These are phyloP conservation scores for Colletotrichum incanum DNA, from an alignment of 2,329 filamentous ascomycete species.

Conservation along the genomic window DNA sequence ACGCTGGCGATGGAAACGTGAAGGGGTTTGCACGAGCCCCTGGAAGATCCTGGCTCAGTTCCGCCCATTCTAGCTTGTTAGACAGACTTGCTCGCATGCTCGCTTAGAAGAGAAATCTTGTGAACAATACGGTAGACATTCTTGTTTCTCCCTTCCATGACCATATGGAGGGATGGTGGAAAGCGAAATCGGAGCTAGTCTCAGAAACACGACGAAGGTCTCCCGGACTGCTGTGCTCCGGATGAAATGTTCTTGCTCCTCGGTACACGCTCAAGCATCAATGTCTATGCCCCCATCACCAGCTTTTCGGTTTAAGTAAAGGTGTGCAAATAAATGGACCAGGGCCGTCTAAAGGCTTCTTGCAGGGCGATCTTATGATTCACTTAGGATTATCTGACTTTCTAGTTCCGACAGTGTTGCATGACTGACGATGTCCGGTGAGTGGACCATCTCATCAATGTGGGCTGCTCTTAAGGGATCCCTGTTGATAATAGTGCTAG, in stretches of 20 bases:
- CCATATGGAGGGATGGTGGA: background rate
- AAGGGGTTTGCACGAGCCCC: too few relatives aligned
- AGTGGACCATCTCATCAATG: constrained; percentile 8
- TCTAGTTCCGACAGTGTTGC: background rate
- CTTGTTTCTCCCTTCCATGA: background rate
- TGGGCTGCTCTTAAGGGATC: background rate
- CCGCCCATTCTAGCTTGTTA: background rate
- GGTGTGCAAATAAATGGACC: background rate
- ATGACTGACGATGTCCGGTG: background rate
- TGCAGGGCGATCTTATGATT: background rate
- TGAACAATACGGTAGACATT: background rate
- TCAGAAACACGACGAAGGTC: background rate
- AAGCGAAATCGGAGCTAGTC: background rate
- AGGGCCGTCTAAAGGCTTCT: background rate
- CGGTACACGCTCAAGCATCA: background rate
- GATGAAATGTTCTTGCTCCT: background rate
- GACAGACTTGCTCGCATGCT: background rate
- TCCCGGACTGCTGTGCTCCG: too few relatives aligned
- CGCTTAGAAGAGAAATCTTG: background rate
- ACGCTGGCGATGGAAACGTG: too few relatives aligned
- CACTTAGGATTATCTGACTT: background rate
- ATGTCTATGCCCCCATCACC: background rate
- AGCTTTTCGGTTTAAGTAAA: background rate
- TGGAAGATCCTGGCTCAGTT: background rate
- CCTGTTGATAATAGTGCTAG: background rate